Evolutionary conservation across 1,284 basidiomycete species (phyloP).

Genomic region (Cystobasidium pallidum): DNA sequence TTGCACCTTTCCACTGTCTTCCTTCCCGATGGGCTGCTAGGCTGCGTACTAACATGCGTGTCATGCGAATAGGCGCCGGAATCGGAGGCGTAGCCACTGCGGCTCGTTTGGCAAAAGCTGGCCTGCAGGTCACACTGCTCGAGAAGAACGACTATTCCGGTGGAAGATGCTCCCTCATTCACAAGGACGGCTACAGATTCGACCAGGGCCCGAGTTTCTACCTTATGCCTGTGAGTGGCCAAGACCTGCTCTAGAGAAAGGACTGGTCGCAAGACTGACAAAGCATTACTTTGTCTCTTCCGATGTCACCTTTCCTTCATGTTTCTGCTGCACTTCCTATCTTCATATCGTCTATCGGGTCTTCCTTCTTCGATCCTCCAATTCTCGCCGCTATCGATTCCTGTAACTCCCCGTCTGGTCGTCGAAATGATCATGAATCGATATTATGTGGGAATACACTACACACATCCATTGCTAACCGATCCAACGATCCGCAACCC

Average conservation of each 20-base stretch:
- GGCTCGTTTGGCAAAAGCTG: constrained; percentile 59
- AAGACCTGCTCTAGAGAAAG: background rate
- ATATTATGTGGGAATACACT: background rate
- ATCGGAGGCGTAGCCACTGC: constrained; percentile 61
- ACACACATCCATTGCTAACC: too few relatives aligned
- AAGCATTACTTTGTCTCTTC: background rate
- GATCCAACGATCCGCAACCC: too few relatives aligned
- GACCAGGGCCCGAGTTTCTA: constrained; percentile 61
- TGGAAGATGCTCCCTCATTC: constrained; percentile 62
- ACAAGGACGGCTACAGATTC: constrained; percentile 59
- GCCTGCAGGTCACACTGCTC: constrained; percentile 59
- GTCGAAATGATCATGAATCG: constrained; percentile 16
- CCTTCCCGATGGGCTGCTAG: too few relatives aligned
- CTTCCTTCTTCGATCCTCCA: background rate
- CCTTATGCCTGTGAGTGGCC: constrained; percentile 57
- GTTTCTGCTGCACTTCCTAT: background rate
- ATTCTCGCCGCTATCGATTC: too few relatives aligned
- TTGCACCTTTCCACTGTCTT: too few relatives aligned
- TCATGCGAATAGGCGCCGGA: constrained; percentile 57
- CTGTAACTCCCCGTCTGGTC: background rate
- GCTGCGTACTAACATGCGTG: too few relatives aligned
- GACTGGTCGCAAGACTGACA: background rate
- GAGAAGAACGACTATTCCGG: constrained; percentile 61
- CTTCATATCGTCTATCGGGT: background rate
- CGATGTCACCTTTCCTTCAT: background rate